phyloP scores from a whole-genome alignment of 805 yeast genomes.

The Lachancea quebecensis region DNA sequence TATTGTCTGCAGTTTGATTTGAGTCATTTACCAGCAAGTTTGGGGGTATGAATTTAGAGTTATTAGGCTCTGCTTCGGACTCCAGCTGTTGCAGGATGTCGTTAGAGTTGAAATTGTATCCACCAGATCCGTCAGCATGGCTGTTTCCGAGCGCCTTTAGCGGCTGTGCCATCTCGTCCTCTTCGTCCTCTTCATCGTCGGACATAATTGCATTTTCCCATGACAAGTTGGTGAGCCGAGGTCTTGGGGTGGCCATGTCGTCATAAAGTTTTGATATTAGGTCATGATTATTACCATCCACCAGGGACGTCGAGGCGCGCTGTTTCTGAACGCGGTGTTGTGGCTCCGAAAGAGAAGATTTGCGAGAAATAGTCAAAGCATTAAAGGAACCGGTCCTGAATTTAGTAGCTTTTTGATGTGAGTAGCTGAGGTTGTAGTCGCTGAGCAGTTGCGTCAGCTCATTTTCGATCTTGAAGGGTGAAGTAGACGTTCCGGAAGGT shows the following conservation, averaged over 20 bases:
- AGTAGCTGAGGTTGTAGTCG: slow-evolving; percentile 21
- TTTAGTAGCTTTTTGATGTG: slow-evolving; percentile 3
- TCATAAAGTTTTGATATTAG: slow-evolving; percentile 20
- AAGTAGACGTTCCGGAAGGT: background rate
- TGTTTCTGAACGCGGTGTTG: slow-evolving; percentile 23
- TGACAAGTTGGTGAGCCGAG: slow-evolving; percentile 5
- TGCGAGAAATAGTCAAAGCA: slow-evolving; percentile 4
- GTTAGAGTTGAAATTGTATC: background rate
- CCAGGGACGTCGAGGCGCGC: slow-evolving; percentile 24
- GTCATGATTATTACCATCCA: slow-evolving; percentile 19
- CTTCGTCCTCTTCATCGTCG: slow-evolving; percentile 9
- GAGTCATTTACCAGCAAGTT: slow-evolving; percentile 1
- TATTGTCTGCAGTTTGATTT: background rate
- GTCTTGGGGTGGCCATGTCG: slow-evolving; percentile 7
- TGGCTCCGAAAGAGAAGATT: slow-evolving; percentile 7
- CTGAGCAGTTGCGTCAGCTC: slow-evolving; percentile 21
- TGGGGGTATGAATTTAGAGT: slow-evolving; percentile 3
- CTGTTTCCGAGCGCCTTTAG: background rate
- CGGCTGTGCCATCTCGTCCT: background rate
- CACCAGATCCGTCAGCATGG: background rate
- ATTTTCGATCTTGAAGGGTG: slow-evolving; percentile 15
- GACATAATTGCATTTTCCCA: slow-evolving; percentile 13
- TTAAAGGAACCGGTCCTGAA: slow-evolving; percentile 10
- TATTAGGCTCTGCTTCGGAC: background rate
- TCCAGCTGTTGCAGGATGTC: background rate